Evolutionary conservation across 1,139 yeast genomes (phyloP).

Genomic region (Debaryomyces coudertii): DNA sequence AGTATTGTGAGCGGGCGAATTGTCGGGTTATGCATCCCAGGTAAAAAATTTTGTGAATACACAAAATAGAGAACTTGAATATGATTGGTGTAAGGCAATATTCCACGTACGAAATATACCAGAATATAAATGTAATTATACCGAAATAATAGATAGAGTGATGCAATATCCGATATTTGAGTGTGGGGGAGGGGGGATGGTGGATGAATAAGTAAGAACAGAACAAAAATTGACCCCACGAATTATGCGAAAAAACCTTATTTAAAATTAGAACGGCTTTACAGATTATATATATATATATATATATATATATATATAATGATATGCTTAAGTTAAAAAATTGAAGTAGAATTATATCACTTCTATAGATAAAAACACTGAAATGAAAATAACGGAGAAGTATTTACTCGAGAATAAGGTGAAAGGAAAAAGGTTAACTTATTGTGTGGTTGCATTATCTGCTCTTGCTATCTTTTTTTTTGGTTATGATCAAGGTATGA

Average conservation of each 20-base stretch:
- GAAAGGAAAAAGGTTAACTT: conserved; percentile 17
- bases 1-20: too few relatives aligned
- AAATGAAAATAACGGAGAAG: conserved; percentile 11
- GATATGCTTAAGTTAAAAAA: background rate
- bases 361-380: too few relatives aligned
- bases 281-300: background rate
- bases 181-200: background rate
- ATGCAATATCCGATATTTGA: background rate
- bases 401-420: conserved; percentile 13
- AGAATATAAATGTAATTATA: too few relatives aligned
- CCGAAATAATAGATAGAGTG: background rate
- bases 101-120: too few relatives aligned
- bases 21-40: too few relatives aligned
- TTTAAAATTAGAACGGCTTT: background rate
- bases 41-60: too few relatives aligned
- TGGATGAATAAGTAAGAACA: background rate
- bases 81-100: too few relatives aligned
- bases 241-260: background rate
- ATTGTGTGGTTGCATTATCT: conserved; percentile 19
- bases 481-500: conserved; percentile 77
- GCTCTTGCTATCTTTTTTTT: conserved; percentile 35
- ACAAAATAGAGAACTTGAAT: too few relatives aligned
- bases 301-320: too few relatives aligned
- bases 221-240: background rate
- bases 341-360: too few relatives aligned